A percentile compares a stretch with the other conserved stretches of the same genome.
Conservation (phyloP, 163 green algal species). For the Smithsoniella earleae region DNA sequence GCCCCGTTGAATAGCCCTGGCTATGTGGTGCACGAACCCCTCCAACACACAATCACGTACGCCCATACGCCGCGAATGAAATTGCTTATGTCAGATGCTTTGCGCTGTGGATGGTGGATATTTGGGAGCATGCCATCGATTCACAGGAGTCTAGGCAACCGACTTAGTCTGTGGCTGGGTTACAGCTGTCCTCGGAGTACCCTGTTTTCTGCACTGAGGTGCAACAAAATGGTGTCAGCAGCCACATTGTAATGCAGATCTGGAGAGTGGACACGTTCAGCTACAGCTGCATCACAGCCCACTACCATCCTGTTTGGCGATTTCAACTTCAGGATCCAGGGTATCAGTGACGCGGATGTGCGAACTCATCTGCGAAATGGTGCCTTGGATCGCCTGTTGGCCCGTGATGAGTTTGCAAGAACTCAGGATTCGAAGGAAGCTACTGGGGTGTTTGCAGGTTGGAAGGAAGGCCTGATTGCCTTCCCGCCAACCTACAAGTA, state of each 20-base stretch:
- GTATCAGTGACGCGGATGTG: conserved; percentile 13
- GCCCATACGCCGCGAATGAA: background rate
- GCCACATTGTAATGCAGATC: background rate
- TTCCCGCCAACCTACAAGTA: conserved; percentile 27
- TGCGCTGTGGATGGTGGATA: background rate
- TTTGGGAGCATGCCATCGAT: no score
- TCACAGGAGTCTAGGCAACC: no score
- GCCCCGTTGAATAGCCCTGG: background rate
- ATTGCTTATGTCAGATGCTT: background rate
- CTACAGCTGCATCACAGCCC: background rate
- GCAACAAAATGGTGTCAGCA: no score
- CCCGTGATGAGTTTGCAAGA: conserved; percentile 5
- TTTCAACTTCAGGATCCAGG: conserved; percentile 24
- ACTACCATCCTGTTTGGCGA: conserved; percentile 13
- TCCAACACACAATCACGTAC: background rate
- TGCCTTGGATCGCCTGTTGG: background rate
- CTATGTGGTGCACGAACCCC: background rate
- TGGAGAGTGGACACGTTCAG: conserved; percentile 2
- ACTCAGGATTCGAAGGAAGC: background rate
- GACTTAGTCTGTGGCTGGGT: no score
- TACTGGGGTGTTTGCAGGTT: background rate
- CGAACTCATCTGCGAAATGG: background rate
- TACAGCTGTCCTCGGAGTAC: no score
- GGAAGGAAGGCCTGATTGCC: background rate
- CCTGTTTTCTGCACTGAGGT: no score